Conservation (phyloP, 2,329 filamentous ascomycete genomes). For the Fusarium sulawesiense region DNA sequence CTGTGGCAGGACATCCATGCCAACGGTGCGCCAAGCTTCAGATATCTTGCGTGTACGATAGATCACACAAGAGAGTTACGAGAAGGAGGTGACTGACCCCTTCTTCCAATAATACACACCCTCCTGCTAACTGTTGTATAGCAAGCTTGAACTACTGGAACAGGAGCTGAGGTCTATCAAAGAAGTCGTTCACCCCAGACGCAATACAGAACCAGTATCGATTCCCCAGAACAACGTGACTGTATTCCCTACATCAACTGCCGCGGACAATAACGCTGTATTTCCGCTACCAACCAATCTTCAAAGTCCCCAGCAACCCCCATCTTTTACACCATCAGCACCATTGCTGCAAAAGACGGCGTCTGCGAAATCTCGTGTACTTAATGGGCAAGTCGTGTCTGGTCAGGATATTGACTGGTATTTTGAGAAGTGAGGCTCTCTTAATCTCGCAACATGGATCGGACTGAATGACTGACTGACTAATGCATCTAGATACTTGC, state of each 20-base stretch:
- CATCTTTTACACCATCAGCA: conserved; percentile 6
- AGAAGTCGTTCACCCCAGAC: conserved; percentile 57
- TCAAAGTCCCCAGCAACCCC: conserved; percentile 9
- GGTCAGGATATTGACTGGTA: conserved; percentile 67
- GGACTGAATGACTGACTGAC: not conserved
- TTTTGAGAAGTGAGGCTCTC: conserved; percentile 60
- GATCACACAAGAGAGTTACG: conserved; percentile 60
- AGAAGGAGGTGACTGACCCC: conserved; percentile 54
- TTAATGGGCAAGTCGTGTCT: conserved; percentile 61
- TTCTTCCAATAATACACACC: not conserved
- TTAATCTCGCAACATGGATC: not conserved
- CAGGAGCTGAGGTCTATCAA: conserved; percentile 67
- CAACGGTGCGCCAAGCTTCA: conserved; percentile 59
- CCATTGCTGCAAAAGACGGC: conserved; percentile 40
- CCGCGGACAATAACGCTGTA: conserved; percentile 10
- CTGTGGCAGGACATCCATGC: conserved; percentile 55
- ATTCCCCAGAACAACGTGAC: conserved; percentile 45
- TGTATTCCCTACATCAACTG: conserved; percentile 37
- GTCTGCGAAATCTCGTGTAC: conserved; percentile 55
- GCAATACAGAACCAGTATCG: conserved; percentile 40
- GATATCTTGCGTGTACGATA: conserved; percentile 59
- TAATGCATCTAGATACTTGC: conserved; percentile 59
- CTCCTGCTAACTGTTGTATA: conserved; percentile 42
- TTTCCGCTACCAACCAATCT: conserved; percentile 18
- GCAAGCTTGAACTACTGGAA: conserved; percentile 66